Conservation (phyloP, 2,329 filamentous ascomycete species). For the Fusarium sp. region DNA sequence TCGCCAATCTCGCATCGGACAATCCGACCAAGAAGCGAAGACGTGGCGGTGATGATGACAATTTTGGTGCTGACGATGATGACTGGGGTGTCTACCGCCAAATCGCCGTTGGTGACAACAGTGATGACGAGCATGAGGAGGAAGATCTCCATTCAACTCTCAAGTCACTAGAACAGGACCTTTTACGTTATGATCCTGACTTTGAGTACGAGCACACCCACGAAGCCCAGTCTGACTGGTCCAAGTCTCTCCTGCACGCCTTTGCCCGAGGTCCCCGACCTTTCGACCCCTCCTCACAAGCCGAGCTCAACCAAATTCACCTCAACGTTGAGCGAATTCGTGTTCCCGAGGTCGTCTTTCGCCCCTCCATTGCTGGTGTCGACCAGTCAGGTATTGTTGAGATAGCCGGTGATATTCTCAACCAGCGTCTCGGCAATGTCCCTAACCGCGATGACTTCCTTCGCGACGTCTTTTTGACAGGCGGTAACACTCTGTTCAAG, state of each 20-base stretch:
- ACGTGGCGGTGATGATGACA: constrained; percentile 90
- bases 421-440: constrained; percentile 74
- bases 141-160: constrained; percentile 81
- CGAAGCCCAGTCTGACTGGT: constrained; percentile 95
- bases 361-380: constrained; percentile 88
- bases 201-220: constrained; percentile 94
- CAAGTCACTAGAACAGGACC: constrained; percentile 81
- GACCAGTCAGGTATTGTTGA: constrained; percentile 95
- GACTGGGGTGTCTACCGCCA: constrained; percentile 98
- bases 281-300: constrained; percentile 81
- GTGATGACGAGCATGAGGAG: constrained; percentile 92
- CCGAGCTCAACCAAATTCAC: constrained; percentile 86
- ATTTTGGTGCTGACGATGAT: constrained; percentile 95
- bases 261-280: constrained; percentile 89
- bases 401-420: constrained; percentile 89
- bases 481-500: constrained; percentile 87
- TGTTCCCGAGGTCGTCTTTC: constrained; percentile 92
- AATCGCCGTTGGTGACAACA: constrained; percentile 83
- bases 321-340: constrained; percentile 97
- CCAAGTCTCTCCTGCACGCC: constrained; percentile 87
- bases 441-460: constrained; percentile 74
- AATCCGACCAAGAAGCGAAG: constrained; percentile 84
- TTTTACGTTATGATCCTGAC: constrained; percentile 84
- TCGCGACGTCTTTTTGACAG: constrained; percentile 90
- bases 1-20: constrained; percentile 94